Evolutionary conservation across 2,329 filamentous ascomycete species (phyloP).

Genomic region (Raffaelea albimanens): DNA sequence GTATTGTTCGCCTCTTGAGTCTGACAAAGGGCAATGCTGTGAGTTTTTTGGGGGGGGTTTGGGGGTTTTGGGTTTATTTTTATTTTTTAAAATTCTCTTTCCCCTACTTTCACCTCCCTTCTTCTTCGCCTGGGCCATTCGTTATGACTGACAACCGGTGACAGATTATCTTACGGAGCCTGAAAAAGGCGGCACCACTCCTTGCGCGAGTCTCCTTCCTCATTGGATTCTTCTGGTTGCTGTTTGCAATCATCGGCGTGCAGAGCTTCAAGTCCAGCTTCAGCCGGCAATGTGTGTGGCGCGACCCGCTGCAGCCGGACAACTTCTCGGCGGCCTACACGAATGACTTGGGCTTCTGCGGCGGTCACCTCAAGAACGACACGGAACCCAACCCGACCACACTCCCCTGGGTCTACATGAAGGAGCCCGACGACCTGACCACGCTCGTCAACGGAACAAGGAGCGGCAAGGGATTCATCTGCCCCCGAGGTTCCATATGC

Average conservation of each 20-base stretch:
- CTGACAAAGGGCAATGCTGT: conserved; percentile 89
- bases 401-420: conserved; percentile 55
- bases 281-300: conserved; percentile 68
- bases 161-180: conserved; percentile 81
- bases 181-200: conserved; percentile 90
- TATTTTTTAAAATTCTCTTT: neutral
- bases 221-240: conserved; percentile 92
- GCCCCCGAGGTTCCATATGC: conserved; percentile 74
- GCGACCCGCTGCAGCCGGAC: conserved; percentile 51
- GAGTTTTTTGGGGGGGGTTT: conserved; percentile 32
- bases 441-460: conserved; percentile 41
- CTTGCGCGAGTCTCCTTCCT: conserved; percentile 90
- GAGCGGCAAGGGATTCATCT: conserved; percentile 74
- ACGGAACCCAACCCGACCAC: conserved; percentile 36
- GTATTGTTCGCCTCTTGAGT: conserved; percentile 82
- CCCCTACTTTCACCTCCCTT: neutral
- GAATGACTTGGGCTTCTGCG: conserved; percentile 69
- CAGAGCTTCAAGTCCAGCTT: conserved; percentile 90
- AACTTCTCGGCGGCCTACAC: conserved; percentile 48
- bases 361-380: conserved; percentile 61
- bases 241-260: conserved; percentile 93
- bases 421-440: conserved; percentile 24
- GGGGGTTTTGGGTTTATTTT: neutral
- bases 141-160: no score
- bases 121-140: no score